These are phyloP conservation scores for Starmera amethionina DNA, from an alignment of 805 yeast genomes.

Conservation along the genomic window DNA sequence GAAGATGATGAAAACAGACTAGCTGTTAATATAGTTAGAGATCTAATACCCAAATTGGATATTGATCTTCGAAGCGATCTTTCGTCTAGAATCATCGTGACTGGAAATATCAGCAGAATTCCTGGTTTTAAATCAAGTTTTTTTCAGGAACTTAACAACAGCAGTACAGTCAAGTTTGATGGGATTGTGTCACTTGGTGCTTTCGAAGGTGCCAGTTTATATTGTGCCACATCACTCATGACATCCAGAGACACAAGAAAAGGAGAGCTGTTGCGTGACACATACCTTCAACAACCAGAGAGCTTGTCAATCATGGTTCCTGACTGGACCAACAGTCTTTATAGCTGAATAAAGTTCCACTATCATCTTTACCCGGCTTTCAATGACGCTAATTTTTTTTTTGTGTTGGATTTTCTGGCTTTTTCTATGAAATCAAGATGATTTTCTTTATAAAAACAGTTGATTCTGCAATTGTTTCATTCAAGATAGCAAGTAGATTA, in stretches of 20 bases:
- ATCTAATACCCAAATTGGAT: neutral
- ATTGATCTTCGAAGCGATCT: constrained; percentile 12
- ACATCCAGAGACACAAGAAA: constrained; percentile 2
- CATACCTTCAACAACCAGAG: neutral
- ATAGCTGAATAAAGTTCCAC: neutral
- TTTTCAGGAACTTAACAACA: constrained; percentile 5
- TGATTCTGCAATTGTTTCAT: neutral
- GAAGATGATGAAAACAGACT: constrained; percentile 9
- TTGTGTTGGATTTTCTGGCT: too few relatives aligned
- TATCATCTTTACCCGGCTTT: too few relatives aligned
- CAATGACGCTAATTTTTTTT: too few relatives aligned
- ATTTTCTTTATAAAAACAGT: too few relatives aligned
- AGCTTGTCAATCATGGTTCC: neutral
- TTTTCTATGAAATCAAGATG: too few relatives aligned
- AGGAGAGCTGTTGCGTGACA: neutral
- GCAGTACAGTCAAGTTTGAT: neutral
- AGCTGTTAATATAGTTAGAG: constrained; percentile 4
- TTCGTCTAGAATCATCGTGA: constrained; percentile 10
- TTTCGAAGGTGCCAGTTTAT: constrained; percentile 19
- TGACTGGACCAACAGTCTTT: neutral
- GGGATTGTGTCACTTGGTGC: constrained; percentile 12
- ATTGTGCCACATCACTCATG: constrained; percentile 14
- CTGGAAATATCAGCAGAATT: constrained; percentile 15
- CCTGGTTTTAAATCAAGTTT: constrained; percentile 14
- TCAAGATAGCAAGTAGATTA: constrained; percentile 1